These are phyloP conservation scores for Colletotrichum sp. DNA, from an alignment of 2,329 filamentous ascomycete genomes.

Conservation along the genomic window DNA sequence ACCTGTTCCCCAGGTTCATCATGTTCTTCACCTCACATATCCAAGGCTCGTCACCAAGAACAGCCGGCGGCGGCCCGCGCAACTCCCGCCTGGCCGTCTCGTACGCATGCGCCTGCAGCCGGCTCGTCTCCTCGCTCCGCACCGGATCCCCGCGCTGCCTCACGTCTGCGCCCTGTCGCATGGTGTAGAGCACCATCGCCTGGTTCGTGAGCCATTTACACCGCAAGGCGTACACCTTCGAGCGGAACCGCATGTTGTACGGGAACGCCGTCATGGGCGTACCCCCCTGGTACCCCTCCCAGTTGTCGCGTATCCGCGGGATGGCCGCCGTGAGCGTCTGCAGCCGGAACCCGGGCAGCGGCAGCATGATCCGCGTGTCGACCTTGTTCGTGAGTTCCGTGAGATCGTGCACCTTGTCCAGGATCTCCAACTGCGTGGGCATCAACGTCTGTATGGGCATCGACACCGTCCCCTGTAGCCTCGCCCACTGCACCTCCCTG, in stretches of 20 bases:
- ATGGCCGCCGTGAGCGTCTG: not conserved
- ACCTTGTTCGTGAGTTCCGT: not conserved
- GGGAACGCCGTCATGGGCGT: not conserved
- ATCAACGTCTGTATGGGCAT: not conserved
- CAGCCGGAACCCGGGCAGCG: not conserved
- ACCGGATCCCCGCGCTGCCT: not conserved
- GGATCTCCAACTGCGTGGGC: not conserved
- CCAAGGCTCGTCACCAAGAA: not conserved
- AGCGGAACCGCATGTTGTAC: not conserved
- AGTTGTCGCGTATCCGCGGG: not conserved
- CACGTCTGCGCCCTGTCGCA: not conserved
- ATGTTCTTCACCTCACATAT: not conserved
- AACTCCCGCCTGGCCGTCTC: not conserved
- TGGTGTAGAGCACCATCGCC: not conserved
- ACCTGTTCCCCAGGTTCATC: not conserved
- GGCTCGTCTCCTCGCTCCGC: not conserved
- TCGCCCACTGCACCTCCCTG: not conserved
- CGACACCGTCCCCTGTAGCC: not conserved
- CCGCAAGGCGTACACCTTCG: not conserved
- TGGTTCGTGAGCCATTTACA: not conserved
- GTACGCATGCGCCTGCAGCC: not conserved
- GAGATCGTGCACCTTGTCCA: not conserved
- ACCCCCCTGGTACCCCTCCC: not conserved
- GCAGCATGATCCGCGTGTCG: slow-evolving; percentile 5
- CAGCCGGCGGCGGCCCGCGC: not conserved